Percentiles rank a stretch among this genome's conserved stretches.
These are phyloP conservation scores for Diplodia seriata DNA, from an alignment of 2,329 filamentous ascomycete genomes.

Conservation along the genomic window DNA sequence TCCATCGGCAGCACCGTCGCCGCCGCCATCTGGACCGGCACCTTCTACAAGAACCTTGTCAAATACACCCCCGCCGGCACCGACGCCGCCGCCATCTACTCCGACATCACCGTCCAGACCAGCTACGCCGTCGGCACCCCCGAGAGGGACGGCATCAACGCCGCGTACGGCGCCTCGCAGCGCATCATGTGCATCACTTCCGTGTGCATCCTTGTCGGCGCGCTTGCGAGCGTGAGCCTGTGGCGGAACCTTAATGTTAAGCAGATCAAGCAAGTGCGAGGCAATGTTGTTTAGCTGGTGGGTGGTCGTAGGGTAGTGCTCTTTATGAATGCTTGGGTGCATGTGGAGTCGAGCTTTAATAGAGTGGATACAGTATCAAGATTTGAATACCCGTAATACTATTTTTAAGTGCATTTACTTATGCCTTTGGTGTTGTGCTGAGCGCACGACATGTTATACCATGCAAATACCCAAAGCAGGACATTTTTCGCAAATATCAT, in stretches of 20 bases:
- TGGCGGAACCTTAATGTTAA: conserved; percentile 47
- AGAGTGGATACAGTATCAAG: too few relatives aligned
- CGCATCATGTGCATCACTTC: conserved; percentile 50
- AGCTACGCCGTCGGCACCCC: conserved; percentile 57
- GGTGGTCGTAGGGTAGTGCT: background rate
- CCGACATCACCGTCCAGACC: conserved; percentile 61
- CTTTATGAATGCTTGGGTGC: too few relatives aligned
- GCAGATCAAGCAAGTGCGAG: conserved; percentile 47
- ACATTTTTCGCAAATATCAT: too few relatives aligned
- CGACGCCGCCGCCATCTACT: conserved; percentile 56
- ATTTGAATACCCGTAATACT: too few relatives aligned
- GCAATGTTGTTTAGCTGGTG: conserved; percentile 40
- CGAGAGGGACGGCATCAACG: conserved; percentile 50
- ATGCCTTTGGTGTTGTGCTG: too few relatives aligned
- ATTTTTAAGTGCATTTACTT: too few relatives aligned
- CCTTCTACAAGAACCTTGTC: conserved; percentile 59
- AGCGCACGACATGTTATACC: too few relatives aligned
- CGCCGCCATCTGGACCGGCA: conserved; percentile 67
- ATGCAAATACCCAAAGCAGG: too few relatives aligned
- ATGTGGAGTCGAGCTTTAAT: too few relatives aligned
- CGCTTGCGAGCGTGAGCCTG: conserved; percentile 40
- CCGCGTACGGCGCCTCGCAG: conserved; percentile 48
- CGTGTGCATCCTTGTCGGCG: conserved; percentile 41
- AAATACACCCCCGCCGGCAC: conserved; percentile 53
- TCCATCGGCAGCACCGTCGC: conserved; percentile 57